Conservation (phyloP, 345 rosid species). For the Aquilaria sinensis region DNA sequence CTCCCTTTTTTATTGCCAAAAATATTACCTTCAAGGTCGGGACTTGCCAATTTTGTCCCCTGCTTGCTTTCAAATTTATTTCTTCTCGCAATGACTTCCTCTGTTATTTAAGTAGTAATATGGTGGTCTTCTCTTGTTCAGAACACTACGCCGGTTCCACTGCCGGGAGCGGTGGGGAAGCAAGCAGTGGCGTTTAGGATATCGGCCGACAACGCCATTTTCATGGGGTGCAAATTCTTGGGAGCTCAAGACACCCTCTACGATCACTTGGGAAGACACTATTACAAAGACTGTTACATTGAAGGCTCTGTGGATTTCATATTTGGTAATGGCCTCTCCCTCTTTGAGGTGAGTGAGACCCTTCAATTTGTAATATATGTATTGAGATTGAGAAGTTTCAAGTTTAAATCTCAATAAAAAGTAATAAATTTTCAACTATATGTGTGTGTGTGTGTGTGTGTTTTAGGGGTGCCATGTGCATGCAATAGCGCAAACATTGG, state of each 20-base stretch:
- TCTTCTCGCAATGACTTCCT: not conserved
- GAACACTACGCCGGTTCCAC: conserved; percentile 87
- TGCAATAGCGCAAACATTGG: conserved; percentile 57
- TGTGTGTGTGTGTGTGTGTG: not conserved
- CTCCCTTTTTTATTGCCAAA: conserved; percentile 84
- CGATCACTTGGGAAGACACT: conserved; percentile 89
- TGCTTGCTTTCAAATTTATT: not conserved
- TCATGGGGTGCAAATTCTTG: conserved; percentile 71
- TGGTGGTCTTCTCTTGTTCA: conserved; percentile 11
- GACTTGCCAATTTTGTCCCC: not conserved
- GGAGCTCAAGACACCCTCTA: conserved; percentile 97
- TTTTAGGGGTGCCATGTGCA: conserved; percentile 78
- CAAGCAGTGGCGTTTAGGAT: conserved; percentile 95
- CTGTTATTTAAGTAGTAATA: not conserved
- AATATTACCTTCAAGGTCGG: conserved; percentile 87
- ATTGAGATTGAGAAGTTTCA: not conserved
- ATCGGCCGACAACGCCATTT: conserved; percentile 81
- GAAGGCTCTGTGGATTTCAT: conserved; percentile 95
- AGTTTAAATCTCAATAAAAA: not conserved
- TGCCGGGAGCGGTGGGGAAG: conserved; percentile 81
- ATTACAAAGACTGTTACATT: conserved; percentile 91
- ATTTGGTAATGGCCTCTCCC: conserved; percentile 89
- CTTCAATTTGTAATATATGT: not conserved
- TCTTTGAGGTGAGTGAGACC: conserved; percentile 57
- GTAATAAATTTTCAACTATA: not conserved